Evolutionary conservation across 257 asterid species (phyloP), one percentile per base, ranked within the genome.

Genomic region (Penstemon eatonii): DNA sequence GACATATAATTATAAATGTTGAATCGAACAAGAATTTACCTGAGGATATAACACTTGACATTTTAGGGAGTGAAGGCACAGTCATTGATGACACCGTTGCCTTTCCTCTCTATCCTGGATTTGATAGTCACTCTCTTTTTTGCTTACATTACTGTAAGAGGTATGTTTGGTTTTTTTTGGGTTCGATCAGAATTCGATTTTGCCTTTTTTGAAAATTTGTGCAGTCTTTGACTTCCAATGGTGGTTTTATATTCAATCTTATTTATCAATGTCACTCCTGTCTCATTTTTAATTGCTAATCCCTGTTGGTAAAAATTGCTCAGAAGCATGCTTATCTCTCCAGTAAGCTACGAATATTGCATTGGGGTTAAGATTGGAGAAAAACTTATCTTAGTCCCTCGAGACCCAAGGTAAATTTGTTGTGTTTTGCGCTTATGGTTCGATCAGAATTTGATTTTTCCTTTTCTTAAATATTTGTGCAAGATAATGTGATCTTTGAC

Each of bases 311-410:
- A 19, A 19, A 19, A 19, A 19, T 19, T 19, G 25, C 25, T 19
- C 25, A 19, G 25, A 19, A 1, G 1, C 25, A 0, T 0, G 25
- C 25, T 19, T 19, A 19, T 19, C 25, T 19, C 25, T 19, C 25
- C 25, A 19, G 81, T 87, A 58, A 73, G 73, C 59, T 93, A 86
- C 56, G 89, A 82, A 73, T 93, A 88, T 80, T 85, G 92, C 52
- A 55, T 84, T 64, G 90, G 98, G 98, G 94, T 95, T 41, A 84
- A 69, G 72, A 77, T 80, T 42, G 92, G 96, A 56, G 86, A 82
- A 68, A 75, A 77, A 63, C 87, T 88, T 63, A 77, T 73, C 69
- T 81, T 90, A 82, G 83, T 85, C 73, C 98, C 98, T 66, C 81
- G 74, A 43, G 98, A 93, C 74, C 74, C 84, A 2, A 70, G 95